Evolutionary conservation across 148 eudicot genomes (phyloP).

Genomic region (Fagopyrum tataricum): DNA sequence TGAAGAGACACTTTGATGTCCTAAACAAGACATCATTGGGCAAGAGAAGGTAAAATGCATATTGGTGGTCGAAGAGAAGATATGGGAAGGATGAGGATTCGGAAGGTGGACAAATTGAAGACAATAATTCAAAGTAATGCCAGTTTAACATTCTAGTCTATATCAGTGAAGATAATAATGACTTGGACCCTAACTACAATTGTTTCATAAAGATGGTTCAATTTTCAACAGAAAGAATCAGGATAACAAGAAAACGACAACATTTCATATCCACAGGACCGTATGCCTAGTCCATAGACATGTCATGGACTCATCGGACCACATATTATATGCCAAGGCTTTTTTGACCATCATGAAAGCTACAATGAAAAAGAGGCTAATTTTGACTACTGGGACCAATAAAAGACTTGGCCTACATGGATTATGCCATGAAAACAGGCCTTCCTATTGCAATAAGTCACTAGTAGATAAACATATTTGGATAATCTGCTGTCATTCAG

Average conservation of each 20-base stretch:
- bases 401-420: too few relatives aligned
- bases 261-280: neutral
- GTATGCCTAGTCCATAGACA: neutral
- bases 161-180: neutral
- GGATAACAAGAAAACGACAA: neutral
- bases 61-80: neutral
- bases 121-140: neutral
- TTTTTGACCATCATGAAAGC: neutral
- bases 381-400: neutral
- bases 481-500: neutral
- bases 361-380: neutral
- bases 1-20: neutral
- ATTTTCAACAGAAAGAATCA: neutral
- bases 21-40: neutral
- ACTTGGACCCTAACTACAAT: neutral
- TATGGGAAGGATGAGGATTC: neutral
- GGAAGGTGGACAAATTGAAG: neutral
- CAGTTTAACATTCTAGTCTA: neutral
- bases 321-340: neutral
- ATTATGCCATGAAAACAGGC: too few relatives aligned
- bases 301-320: conserved; percentile 1
- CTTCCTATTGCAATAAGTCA: too few relatives aligned
- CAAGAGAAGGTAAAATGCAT: neutral
- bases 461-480: neutral
- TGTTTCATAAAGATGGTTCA: neutral